Conservation (phyloP, 306 rosid genomes). For the Coriaria nepalensis region DNA sequence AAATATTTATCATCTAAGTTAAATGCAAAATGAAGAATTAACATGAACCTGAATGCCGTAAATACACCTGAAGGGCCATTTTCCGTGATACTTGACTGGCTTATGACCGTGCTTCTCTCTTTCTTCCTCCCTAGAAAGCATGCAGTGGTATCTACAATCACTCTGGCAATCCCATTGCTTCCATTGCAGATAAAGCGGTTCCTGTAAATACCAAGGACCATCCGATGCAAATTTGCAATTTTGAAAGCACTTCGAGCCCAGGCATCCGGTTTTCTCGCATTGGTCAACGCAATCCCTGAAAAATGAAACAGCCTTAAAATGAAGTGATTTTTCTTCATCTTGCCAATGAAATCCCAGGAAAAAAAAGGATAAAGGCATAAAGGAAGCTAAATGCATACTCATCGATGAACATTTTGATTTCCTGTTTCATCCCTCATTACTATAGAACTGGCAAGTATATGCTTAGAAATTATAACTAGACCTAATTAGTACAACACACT, state of each 20-base stretch:
- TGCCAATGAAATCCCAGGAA: neutral
- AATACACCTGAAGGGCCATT: constrained; percentile 85
- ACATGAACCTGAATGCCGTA: constrained; percentile 82
- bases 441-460: too few relatives aligned
- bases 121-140: constrained; percentile 79
- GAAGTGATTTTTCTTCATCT: neutral
- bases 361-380: constrained; percentile 6
- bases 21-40: constrained; percentile 1
- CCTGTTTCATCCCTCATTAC: too few relatives aligned
- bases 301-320: neutral
- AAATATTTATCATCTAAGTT: constrained; percentile 5
- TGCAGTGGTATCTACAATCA: constrained; percentile 87
- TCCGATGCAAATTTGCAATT: constrained; percentile 96
- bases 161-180: constrained; percentile 96
- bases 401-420: too few relatives aligned
- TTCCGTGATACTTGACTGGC: constrained; percentile 82
- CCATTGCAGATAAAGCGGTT: constrained; percentile 84
- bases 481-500: too few relatives aligned
- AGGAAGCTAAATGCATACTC: too few relatives aligned
- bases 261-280: constrained; percentile 86
- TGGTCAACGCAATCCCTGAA: constrained; percentile 59
- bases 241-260: constrained; percentile 73
- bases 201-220: constrained; percentile 98
- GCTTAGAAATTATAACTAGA: too few relatives aligned
- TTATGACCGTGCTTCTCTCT: constrained; percentile 55